These are phyloP conservation scores for Solanum hybrid DNA, from an alignment of 305 asterid genomes.

Conservation along the genomic window DNA sequence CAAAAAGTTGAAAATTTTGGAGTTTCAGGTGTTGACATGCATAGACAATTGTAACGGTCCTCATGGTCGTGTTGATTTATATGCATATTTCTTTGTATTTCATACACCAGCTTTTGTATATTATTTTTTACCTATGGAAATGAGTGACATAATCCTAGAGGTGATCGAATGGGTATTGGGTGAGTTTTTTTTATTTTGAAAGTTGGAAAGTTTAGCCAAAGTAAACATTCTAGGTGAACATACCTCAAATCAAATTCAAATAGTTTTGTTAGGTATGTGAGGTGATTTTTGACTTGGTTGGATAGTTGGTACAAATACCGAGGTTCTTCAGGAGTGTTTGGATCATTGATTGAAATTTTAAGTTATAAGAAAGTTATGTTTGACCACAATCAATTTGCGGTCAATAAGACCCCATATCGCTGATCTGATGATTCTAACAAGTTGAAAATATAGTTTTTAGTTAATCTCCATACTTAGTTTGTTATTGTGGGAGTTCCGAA, in stretches of 20 bases:
- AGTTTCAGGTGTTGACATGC: not conserved
- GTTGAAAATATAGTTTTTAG: not conserved
- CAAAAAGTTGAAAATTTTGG: not conserved
- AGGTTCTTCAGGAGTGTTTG: not conserved
- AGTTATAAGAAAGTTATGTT: not conserved
- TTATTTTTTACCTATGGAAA: not conserved
- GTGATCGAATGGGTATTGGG: not conserved
- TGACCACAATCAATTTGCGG: not conserved
- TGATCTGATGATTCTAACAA: not conserved
- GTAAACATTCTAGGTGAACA: not conserved
- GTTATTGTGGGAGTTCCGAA: not conserved
- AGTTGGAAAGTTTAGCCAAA: not conserved
- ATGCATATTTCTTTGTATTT: not conserved
- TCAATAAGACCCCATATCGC: not conserved
- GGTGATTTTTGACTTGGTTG: not conserved
- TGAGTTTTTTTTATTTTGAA: not conserved
- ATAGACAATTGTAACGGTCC: not conserved
- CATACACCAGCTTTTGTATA: not conserved
- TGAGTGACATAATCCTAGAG: not conserved
- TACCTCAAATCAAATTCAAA: not conserved
- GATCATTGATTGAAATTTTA: not conserved
- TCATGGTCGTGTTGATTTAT: not conserved
- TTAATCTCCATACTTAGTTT: not conserved
- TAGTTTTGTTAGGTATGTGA: not conserved
- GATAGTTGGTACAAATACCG: not conserved